Evolutionary conservation across 2,329 filamentous ascomycete genomes (phyloP).

Genomic region (Claviceps lovelessii): DNA sequence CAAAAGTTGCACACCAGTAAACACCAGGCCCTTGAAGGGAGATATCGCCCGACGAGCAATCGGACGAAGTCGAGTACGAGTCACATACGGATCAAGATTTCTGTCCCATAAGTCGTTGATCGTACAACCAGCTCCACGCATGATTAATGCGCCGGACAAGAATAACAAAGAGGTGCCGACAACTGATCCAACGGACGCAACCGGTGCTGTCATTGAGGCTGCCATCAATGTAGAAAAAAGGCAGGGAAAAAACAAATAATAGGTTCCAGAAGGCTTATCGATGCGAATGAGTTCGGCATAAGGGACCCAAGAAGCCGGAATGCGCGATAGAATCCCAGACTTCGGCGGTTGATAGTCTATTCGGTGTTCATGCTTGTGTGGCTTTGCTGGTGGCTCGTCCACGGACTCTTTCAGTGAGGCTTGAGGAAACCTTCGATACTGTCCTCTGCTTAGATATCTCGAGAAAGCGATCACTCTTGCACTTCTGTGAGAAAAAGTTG

Average conservation of each 20-base stretch:
- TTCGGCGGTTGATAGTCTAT: constrained; percentile 52
- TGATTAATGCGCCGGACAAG: constrained; percentile 61
- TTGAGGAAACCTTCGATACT: not conserved
- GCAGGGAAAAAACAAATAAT: constrained; percentile 77
- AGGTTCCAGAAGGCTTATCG: constrained; percentile 67
- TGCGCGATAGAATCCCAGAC: constrained; percentile 52
- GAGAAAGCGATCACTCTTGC: not conserved
- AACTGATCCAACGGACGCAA: constrained; percentile 45
- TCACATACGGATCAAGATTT: constrained; percentile 69
- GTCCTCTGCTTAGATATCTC: not conserved
- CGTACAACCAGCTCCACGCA: constrained; percentile 77
- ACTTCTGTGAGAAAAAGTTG: not conserved
- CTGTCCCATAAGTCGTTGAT: constrained; percentile 89
- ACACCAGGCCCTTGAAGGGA: constrained; percentile 56
- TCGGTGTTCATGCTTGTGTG: constrained; percentile 1
- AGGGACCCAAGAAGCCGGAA: constrained; percentile 58
- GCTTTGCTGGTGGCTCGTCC: not conserved
- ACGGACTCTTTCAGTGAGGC: not conserved
- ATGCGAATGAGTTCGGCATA: constrained; percentile 72
- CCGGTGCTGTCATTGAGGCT: constrained; percentile 51
- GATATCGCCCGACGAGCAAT: constrained; percentile 67
- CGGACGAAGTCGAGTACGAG: constrained; percentile 61
- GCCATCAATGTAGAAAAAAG: constrained; percentile 73
- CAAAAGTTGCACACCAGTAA: constrained; percentile 60
- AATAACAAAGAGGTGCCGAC: constrained; percentile 55